These are phyloP conservation scores for Aspergillus fijiensis DNA, from an alignment of 2,329 filamentous ascomycete species.

Conservation along the genomic window DNA sequence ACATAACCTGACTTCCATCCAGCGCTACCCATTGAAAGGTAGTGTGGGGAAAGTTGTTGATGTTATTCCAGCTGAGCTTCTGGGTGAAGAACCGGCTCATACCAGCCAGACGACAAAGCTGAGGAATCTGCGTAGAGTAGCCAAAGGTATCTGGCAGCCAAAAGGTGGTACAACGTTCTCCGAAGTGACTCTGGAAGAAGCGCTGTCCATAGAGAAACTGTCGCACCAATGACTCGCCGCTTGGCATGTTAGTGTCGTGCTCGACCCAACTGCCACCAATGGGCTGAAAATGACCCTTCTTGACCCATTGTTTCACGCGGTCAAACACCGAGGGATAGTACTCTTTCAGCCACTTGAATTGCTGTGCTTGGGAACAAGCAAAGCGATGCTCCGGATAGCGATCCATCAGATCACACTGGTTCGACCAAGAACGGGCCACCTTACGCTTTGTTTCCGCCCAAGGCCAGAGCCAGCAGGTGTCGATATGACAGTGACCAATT, in stretches of 20 bases:
- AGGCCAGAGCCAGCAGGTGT: slow-evolving; percentile 98
- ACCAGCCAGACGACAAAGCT: slow-evolving; percentile 87
- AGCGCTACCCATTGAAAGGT: slow-evolving; percentile 98
- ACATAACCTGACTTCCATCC: slow-evolving; percentile 93
- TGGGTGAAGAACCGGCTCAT: slow-evolving; percentile 98
- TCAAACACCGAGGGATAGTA: slow-evolving; percentile 86
- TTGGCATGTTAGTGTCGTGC: slow-evolving; percentile 96
- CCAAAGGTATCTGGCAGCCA: slow-evolving; percentile 99
- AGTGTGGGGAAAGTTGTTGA: slow-evolving; percentile 97
- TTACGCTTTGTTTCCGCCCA: slow-evolving; percentile 98
- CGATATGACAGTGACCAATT: slow-evolving; percentile 96
- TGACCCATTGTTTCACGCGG: slow-evolving; percentile 86
- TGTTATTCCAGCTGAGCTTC: slow-evolving; percentile 99
- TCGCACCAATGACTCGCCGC: slow-evolving; percentile 87
- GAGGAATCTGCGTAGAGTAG: slow-evolving; percentile 91
- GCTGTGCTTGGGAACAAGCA: slow-evolving; percentile 88
- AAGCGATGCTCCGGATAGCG: slow-evolving; percentile 92
- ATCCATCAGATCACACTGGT: slow-evolving; percentile 93
- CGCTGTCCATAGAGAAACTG: slow-evolving; percentile 96
- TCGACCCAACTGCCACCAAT: slow-evolving; percentile 99
- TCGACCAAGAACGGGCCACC: slow-evolving; percentile 92
- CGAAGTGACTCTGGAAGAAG: slow-evolving; percentile 92
- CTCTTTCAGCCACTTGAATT: slow-evolving; percentile 95
- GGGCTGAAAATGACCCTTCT: slow-evolving; percentile 86
- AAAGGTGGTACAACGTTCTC: slow-evolving; percentile 83